Evolutionary conservation across 208 protist species (phyloP), one percentile per base, ranked within the genome.

Genomic region (Leishmania aethiopica): DNA sequence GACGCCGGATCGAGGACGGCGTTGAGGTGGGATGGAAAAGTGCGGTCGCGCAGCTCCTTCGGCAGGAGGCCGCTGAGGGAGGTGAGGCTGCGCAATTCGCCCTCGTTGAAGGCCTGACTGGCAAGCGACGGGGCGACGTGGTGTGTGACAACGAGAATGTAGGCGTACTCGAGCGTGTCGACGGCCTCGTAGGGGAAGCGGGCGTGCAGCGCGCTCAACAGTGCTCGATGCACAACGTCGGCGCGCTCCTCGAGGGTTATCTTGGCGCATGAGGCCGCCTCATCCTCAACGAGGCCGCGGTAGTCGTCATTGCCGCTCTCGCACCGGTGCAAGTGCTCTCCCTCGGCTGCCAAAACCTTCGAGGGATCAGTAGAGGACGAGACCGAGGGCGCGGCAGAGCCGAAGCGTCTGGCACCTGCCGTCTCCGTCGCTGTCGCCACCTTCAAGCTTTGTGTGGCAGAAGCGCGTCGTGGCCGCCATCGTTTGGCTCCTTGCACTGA

Each of bases 121-220:
- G 84, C 53, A 49, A 94, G 70, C n/a, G 82, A 85, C 28, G 81
- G 85, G 1, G 84, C 67, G 25, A 87, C 78, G 70, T 84, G 80
- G 82, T 96, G 92, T 13, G 90, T 96, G 55, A 96, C 67, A 17
- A 84, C 89, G 37, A 96, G 84, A 15, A 96, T 67, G 82, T 94
- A 94, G 28, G 85, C 92, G 77, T 93, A 67, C 78, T 96, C 89
- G 5, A 96, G 82, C 3, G 90, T 92, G 77, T 94, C 90, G 25
- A 47, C 67, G 28, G 77, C 40, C 82, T 96, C 92, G 78, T 95
- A 95, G 11, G 92, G 90, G 72, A 94, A 93, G n/a, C 88, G 92
- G 22, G 82, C 75, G 55, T 90, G 75, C 37, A 93, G 82, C 7
- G 86, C 73, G n/a, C 81, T 80, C 28, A 93, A 73, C 19, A 95